A percentile compares a stretch with the other conserved stretches of the same genome.
These are phyloP conservation scores for Stagonosporopsis tanaceti DNA, from an alignment of 2,329 filamentous ascomycete genomes.

Conservation along the genomic window DNA sequence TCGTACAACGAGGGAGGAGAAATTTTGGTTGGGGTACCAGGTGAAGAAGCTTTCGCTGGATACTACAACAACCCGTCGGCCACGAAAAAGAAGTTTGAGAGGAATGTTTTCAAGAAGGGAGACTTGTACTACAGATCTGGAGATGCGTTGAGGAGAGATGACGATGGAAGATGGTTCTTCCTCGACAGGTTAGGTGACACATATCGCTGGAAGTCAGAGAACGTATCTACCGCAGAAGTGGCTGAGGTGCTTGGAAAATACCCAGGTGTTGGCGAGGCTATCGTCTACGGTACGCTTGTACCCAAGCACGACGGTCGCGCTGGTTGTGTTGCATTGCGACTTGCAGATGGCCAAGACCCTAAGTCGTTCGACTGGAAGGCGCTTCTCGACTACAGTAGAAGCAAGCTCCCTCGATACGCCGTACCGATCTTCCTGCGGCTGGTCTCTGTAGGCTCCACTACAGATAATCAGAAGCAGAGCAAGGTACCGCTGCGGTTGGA, in stretches of 20 bases:
- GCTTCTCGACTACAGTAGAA: constrained; percentile 31
- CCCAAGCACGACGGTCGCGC: constrained; percentile 60
- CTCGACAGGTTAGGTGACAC: constrained; percentile 57
- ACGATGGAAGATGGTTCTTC: constrained; percentile 57
- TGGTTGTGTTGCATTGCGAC: constrained; percentile 62
- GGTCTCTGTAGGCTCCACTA: constrained; percentile 64
- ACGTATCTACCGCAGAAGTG: constrained; percentile 57
- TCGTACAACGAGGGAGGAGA: constrained; percentile 74
- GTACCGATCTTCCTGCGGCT: constrained; percentile 76
- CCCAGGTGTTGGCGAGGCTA: constrained; percentile 53
- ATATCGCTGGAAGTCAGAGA: constrained; percentile 59
- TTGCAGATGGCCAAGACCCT: constrained; percentile 54
- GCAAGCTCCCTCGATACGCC: constrained; percentile 70
- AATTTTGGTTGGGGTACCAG: constrained; percentile 70
- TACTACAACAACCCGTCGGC: constrained; percentile 73
- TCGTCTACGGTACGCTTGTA: constrained; percentile 56
- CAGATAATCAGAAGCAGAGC: constrained; percentile 81
- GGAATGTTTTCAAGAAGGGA: constrained; percentile 54
- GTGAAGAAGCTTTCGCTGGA: constrained; percentile 60
- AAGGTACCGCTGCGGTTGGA: constrained; percentile 73
- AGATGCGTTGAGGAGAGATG: constrained; percentile 53
- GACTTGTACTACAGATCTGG: constrained; percentile 57
- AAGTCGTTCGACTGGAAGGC: constrained; percentile 37
- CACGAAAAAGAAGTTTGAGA: constrained; percentile 63
- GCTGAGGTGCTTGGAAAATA: constrained; percentile 53